These are phyloP conservation scores for Diutina scorzettiae DNA, from an alignment of 1,139 yeast species.

Conservation along the genomic window DNA sequence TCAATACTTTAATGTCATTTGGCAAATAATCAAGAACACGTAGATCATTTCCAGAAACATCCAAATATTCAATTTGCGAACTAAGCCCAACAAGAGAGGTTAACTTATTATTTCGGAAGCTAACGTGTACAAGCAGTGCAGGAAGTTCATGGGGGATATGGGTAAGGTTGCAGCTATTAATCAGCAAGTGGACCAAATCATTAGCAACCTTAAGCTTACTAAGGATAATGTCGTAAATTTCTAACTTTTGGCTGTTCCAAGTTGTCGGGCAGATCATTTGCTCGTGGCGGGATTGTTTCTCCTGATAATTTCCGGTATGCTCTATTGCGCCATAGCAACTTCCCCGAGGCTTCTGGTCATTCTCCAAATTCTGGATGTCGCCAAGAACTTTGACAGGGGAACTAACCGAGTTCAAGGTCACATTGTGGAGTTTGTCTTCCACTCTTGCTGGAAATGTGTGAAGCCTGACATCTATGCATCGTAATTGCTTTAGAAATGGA, in stretches of 20 bases:
- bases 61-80: neutral
- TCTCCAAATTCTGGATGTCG: too few species aligned
- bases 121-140: neutral
- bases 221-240: neutral
- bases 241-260: neutral
- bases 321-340: too few species aligned
- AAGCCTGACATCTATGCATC: neutral
- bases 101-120: neutral
- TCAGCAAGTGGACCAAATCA: neutral
- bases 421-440: neutral
- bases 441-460: neutral
- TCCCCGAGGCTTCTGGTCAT: too few species aligned
- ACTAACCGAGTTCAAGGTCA: neutral
- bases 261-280: neutral
- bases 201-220: neutral
- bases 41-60: neutral
- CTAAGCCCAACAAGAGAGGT: neutral
- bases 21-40: neutral
- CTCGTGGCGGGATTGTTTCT: neutral
- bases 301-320: too few species aligned
- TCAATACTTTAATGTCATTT: neutral
- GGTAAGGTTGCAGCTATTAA: neutral
- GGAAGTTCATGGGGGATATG: neutral
- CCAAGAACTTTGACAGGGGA: neutral
- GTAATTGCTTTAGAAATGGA: neutral